Percentiles rank a stretch among this genome's conserved stretches.
phyloP scores from a whole-genome alignment of 1,284 basidiomycete species.

The Boletus smithii region DNA sequence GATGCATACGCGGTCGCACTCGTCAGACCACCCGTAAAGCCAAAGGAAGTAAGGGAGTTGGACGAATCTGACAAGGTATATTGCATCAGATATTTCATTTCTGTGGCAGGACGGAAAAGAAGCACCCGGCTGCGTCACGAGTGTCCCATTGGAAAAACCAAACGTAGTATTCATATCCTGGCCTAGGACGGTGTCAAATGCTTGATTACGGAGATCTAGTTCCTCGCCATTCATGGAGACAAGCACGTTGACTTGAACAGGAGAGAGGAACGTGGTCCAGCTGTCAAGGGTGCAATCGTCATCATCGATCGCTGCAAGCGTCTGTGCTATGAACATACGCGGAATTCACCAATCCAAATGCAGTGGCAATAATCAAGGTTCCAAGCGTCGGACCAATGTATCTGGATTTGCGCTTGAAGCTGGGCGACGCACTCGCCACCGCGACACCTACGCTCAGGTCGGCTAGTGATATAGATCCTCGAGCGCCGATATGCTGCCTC shows the following conservation, averaged over 20 bases:
- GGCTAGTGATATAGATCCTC: background rate
- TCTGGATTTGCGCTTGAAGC: background rate
- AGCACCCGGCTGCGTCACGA: background rate
- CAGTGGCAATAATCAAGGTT: background rate
- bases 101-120: background rate
- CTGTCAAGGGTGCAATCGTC: too few relatives aligned
- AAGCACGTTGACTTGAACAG: background rate
- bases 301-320: background rate
- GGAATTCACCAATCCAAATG: slow-evolving; percentile 5
- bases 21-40: background rate
- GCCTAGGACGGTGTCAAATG: slow-evolving; percentile 1
- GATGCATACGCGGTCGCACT: slow-evolving; percentile 1
- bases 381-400: background rate
- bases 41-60: background rate
- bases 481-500: background rate
- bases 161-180: slow-evolving; percentile 6
- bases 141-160: slow-evolving; percentile 1
- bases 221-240: background rate
- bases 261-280: slow-evolving; percentile 7
- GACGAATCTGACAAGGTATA: background rate
- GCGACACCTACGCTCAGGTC: background rate
- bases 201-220: slow-evolving; percentile 1
- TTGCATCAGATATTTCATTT: background rate
- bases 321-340: background rate
- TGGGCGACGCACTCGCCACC: background rate